phyloP scores from a whole-genome alignment of 2,329 filamentous ascomycete species.

The Immersiporthe knoxdaviesiana region DNA sequence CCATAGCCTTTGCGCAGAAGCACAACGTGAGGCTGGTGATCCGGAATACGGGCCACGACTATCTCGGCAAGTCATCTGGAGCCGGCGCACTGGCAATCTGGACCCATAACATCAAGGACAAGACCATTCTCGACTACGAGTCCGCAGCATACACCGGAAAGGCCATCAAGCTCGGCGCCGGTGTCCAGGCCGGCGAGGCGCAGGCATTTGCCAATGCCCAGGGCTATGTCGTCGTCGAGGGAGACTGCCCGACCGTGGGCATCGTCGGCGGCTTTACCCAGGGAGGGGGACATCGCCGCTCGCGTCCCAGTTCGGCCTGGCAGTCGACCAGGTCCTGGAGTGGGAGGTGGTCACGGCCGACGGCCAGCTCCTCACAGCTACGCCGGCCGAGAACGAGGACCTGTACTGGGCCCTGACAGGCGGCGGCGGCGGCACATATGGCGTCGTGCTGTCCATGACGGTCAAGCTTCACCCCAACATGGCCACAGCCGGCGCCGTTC shows the following conservation, averaged over 20 bases:
- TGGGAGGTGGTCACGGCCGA: conserved; percentile 48
- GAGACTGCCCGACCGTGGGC: conserved; percentile 49
- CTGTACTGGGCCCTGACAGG: conserved; percentile 57
- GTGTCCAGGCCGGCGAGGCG: conserved; percentile 50
- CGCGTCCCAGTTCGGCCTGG: conserved; percentile 49
- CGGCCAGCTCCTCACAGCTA: conserved; percentile 46
- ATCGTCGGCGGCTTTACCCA: conserved; percentile 55
- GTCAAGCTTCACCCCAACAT: conserved; percentile 44
- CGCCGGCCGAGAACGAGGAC: conserved; percentile 45
- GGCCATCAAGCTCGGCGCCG: conserved; percentile 54
- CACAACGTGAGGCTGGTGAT: conserved; percentile 52
- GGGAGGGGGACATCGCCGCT: conserved; percentile 54
- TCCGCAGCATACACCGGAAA: conserved; percentile 48
- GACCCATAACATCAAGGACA: conserved; percentile 51
- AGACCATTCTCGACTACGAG: conserved; percentile 34
- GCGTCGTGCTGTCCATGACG: conserved; percentile 51
- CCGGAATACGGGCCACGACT: conserved; percentile 55
- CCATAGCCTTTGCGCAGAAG: conserved; percentile 41
- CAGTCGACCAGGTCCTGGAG: conserved; percentile 51
- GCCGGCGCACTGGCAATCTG: conserved; percentile 52
- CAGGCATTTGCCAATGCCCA: conserved; percentile 41
- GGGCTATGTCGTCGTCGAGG: conserved; percentile 47
- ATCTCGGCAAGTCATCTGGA: conserved; percentile 56
- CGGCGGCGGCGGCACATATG: conserved; percentile 54
- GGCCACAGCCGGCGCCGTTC: conserved; percentile 6